Base-by-base conservation (phyloP, 1,284 basidiomycete genomes). In the Austroboletus niveus region DNA sequence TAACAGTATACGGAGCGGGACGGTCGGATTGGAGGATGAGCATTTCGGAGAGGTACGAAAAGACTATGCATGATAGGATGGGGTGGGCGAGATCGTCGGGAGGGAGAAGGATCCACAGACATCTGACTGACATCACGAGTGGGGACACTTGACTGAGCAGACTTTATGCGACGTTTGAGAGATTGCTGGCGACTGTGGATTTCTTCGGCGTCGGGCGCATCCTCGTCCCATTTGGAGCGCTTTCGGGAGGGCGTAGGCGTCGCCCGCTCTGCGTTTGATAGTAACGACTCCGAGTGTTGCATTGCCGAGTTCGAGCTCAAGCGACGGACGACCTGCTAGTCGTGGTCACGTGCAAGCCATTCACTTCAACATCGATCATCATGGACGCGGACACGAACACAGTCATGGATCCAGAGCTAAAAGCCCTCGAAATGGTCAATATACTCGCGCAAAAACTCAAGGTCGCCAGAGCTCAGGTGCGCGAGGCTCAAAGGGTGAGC, bases 1-100 rank as follows among this genome's bases (percentile, higher is more conserved):
- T 96, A 97, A 64, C 80, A 86, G 72, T 94, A 95, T 5, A 97
- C 94, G 4, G 92, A 94, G 20, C 94, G 85, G 36, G 94, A 95
- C 1, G 92, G 83, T 32, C 79, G 68, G 35, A 96, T 80, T 1
- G 84, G 76, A 22, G 92, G 92, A 66, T 96, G 90, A 4, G 73
- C 71, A 3, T 80, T 85, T 51, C 93, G 78, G 35, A 80, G 81
- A 2, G 92, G 93, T 0, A 89, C 92, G 64, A 81, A 87, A 43
- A 75, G 61, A 59, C 88, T 89, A 57, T 85, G 77, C 11, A 61
- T 58, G 11, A 59, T 59, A 12, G 71, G 47, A 43, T 47, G 49
- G 15, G 47, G 11, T 46, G 45, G 44, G 44, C 42, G 55, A 48
- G 52, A 45, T 42, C 48, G 60, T 42, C 49, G 57, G 41, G 52